Percentiles rank a stretch among this genome's conserved stretches.
phyloP scores from a whole-genome alignment of 1,139 yeast genomes.

The Saccharomyces hybrid region DNA sequence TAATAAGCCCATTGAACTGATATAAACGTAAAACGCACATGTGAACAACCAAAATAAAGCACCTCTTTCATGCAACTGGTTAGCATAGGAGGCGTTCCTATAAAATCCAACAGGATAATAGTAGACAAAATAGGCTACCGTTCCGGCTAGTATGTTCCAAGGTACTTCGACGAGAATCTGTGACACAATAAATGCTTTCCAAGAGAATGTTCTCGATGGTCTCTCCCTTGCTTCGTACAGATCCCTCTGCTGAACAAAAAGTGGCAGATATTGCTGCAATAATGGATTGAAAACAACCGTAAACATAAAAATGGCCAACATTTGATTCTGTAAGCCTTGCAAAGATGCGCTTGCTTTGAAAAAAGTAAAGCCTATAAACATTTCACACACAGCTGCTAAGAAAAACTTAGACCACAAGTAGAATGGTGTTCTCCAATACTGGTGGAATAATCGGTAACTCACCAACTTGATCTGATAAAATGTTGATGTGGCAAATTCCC shows the following conservation, averaged over 20 bases:
- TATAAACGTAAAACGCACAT: slow-evolving; percentile 47
- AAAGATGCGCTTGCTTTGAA: slow-evolving; percentile 55
- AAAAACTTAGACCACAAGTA: slow-evolving; percentile 49
- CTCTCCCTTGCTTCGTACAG: slow-evolving; percentile 78
- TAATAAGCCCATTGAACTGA: slow-evolving; percentile 56
- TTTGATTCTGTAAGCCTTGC: slow-evolving; percentile 54
- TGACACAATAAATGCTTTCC: slow-evolving; percentile 49
- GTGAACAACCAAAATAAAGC: slow-evolving; percentile 53
- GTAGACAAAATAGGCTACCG: slow-evolving; percentile 61
- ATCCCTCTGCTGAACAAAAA: slow-evolving; percentile 59
- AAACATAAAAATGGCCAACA: slow-evolving; percentile 63
- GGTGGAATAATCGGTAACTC: slow-evolving; percentile 45
- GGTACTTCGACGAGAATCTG: slow-evolving; percentile 67
- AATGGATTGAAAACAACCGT: slow-evolving; percentile 48
- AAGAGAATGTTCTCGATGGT: slow-evolving; percentile 54
- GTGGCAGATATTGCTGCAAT: slow-evolving; percentile 63
- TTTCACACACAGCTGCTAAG: slow-evolving; percentile 39
- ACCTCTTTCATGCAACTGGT: slow-evolving; percentile 47
- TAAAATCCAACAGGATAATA: slow-evolving; percentile 71
- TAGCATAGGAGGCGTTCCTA: slow-evolving; percentile 46
- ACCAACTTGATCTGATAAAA: slow-evolving; percentile 46
- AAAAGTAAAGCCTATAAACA: slow-evolving; percentile 69
- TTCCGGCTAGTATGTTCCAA: slow-evolving; percentile 55
- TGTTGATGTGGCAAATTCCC: slow-evolving; percentile 38
- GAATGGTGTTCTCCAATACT: slow-evolving; percentile 54